Evolutionary conservation across 1,139 yeast species (phyloP).

Genomic region (Blastobotrys persicus): DNA sequence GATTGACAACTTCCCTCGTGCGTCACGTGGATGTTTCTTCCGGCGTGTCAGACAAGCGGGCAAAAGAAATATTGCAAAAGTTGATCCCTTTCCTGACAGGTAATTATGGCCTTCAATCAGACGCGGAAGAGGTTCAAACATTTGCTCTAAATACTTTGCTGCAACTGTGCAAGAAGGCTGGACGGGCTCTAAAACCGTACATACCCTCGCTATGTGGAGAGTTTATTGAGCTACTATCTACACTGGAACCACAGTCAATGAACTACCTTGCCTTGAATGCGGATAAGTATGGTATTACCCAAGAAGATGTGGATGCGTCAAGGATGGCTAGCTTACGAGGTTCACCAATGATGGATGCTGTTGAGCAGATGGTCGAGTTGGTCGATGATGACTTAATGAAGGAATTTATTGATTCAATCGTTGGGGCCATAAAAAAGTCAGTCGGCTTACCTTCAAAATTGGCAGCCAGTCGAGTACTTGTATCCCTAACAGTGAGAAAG

Average conservation of each 20-base stretch:
- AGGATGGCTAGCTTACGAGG: slow-evolving; percentile 70
- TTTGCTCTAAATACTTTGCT: slow-evolving; percentile 75
- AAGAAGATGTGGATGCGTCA: slow-evolving; percentile 71
- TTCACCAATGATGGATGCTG: slow-evolving; percentile 88
- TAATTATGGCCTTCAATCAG: slow-evolving; percentile 72
- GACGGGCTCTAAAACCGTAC: slow-evolving; percentile 60
- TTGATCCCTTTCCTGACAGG: slow-evolving; percentile 82
- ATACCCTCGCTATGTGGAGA: slow-evolving; percentile 69
- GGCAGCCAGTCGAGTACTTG: slow-evolving; percentile 77
- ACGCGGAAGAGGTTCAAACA: slow-evolving; percentile 77
- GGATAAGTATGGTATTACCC: slow-evolving; percentile 73
- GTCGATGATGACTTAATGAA: slow-evolving; percentile 41
- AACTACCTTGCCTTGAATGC: slow-evolving; percentile 88
- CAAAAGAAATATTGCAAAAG: slow-evolving; percentile 53
- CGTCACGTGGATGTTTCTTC: slow-evolving; percentile 48
- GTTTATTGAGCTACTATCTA: slow-evolving; percentile 70
- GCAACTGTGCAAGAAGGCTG: slow-evolving; percentile 63
- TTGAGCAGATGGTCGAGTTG: slow-evolving; percentile 63
- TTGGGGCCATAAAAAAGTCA: slow-evolving; percentile 56
- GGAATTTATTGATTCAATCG: slow-evolving; percentile 49
- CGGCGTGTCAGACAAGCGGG: slow-evolving; percentile 44
- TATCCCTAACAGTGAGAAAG: slow-evolving; percentile 59
- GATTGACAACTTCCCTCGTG: slow-evolving; percentile 62
- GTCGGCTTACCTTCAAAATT: slow-evolving; percentile 92
- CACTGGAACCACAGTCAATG: slow-evolving; percentile 86